These are phyloP conservation scores for Candida manassasensis DNA, from an alignment of 805 yeast genomes.

Conservation along the genomic window DNA sequence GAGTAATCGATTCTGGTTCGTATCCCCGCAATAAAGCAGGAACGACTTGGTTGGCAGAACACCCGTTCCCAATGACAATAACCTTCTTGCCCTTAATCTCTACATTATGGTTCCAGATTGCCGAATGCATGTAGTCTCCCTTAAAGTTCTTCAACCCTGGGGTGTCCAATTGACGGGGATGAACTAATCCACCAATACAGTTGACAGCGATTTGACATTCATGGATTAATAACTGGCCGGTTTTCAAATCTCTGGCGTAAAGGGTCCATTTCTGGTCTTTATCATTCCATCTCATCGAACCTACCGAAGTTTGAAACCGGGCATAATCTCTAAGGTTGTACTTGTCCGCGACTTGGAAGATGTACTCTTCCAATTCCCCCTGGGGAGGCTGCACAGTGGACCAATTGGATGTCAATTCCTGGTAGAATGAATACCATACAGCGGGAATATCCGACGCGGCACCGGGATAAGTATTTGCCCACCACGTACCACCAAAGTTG, in stretches of 20 bases:
- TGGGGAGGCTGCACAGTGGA: conserved; percentile 37
- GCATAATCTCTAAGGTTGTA: conserved; percentile 20
- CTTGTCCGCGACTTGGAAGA: conserved; percentile 26
- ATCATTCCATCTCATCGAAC: conserved; percentile 19
- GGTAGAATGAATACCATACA: conserved; percentile 33
- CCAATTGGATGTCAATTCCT: conserved; percentile 34
- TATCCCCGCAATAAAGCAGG: conserved; percentile 28
- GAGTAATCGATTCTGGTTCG: conserved; percentile 24
- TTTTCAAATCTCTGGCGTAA: conserved; percentile 18
- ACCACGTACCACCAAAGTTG: conserved; percentile 42
- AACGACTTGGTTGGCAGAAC: conserved; percentile 39
- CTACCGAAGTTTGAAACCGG: conserved; percentile 20
- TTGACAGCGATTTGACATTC: conserved; percentile 21
- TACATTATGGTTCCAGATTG: conserved; percentile 32
- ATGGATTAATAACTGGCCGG: conserved; percentile 30
- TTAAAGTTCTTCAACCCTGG: conserved; percentile 32
- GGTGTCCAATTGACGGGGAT: conserved; percentile 25
- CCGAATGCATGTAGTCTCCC: conserved; percentile 39
- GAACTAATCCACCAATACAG: conserved; percentile 35
- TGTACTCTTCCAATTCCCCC: conserved; percentile 39
- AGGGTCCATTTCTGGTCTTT: conserved; percentile 25
- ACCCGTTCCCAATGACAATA: conserved; percentile 39
- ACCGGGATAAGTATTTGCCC: conserved; percentile 42
- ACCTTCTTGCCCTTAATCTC: conserved; percentile 31
- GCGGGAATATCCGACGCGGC: conserved; percentile 44